Base-by-base conservation (phyloP, 1,139 yeast genomes). In the Hanseniaspora uvarum region DNA sequence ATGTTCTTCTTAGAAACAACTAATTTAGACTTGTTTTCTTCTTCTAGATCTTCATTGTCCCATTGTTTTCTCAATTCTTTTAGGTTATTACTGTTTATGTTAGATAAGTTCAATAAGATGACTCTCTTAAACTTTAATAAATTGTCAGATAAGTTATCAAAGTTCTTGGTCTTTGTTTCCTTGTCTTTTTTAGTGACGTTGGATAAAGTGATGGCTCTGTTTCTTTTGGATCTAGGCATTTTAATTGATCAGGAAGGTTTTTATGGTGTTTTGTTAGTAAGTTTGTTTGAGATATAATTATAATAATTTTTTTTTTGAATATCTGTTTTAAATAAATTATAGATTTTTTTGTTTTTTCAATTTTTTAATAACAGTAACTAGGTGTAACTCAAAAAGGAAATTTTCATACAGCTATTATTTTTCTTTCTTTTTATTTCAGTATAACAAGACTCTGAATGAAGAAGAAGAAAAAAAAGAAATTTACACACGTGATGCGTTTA, bases 191-290 rank as follows among this genome's bases (percentile, higher is more conserved):
- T 92, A 60, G 88, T 96, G 58, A 97, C 89, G 68, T 89, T 92
- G 38, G 98, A 92, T 63, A 92, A 76, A n/a, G 97, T 86, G 58
- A 92, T 95, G 63, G 86, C 80, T 77, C 82, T 86, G 60, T 95
- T 81, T 79, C 96, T 88, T 71, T 80, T 88, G 45, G 96, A 87
- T 79, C 94, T 86, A 60, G 97, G 96, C 97, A 88, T 88, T 57
- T 60, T 71, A 10, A 19, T 52, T 50, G 47, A 34, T 34, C 4
- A 30, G 11, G n/a, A n/a, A 12, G 18, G 19, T n/a, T 34, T 33
- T 18, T 28, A 19, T 37, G 37, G 14, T 12, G 26, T 16, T 18
- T 24, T 12, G 23, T 37, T n/a, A 10, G 12, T 18, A 8, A 6
- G 14, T 8, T 23, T 14, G 7, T 34, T 23, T 24, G 7, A 28